Evolutionary conservation across 2,329 filamentous ascomycete genomes (phyloP), one percentile per base, ranked within the genome.

Genomic region (Celoporthe dispersa): DNA sequence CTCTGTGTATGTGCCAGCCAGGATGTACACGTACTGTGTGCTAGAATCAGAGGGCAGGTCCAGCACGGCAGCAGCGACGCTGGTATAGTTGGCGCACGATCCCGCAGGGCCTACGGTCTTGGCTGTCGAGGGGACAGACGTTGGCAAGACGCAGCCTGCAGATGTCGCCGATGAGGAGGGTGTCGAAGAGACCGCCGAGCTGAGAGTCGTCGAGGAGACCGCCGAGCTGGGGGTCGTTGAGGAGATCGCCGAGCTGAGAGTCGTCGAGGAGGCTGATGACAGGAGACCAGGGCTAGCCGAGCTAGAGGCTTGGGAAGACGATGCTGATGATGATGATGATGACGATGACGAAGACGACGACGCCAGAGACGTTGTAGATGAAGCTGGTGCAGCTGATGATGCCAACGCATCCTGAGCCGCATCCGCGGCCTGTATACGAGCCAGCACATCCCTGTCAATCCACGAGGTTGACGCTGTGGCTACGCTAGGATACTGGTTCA

Each of bases 21-120:
- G 76, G 74, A 88, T 85, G 78, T 86, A 87, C 77, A 87, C 86
- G 72, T 80, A 82, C 71, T 86, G 84, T 8, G 80, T 79, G 1
- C 77, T 72, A 8, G 81, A 81, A 35, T 80, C 79, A 19, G 79
- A 77, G 66, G 80, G 81, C 19, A 87, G 78, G 16, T 84, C 83
- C 66, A 83, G 76, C 60, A 88, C 81, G 16, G 85, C 85, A 28
- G 80, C 77, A 73, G 84, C 81, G 61, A 87, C 79, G 60, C 59
- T 67, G 53, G 62, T 69, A 59, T 69, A 72, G 59, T 64, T 75
- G 75, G 76, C 22, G 80, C 72, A 72, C 3, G 72, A 73, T 35
- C 69, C 71, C 41, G 59, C 53, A 1, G 72, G 64, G 31, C 72
- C 72, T 11, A 73, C 72, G 11, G 72, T 67, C 48, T 66, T 39